Evolutionary conservation across 768 basidiomycete genomes (phyloP).

Genomic region (Austroboletus eburneus): DNA sequence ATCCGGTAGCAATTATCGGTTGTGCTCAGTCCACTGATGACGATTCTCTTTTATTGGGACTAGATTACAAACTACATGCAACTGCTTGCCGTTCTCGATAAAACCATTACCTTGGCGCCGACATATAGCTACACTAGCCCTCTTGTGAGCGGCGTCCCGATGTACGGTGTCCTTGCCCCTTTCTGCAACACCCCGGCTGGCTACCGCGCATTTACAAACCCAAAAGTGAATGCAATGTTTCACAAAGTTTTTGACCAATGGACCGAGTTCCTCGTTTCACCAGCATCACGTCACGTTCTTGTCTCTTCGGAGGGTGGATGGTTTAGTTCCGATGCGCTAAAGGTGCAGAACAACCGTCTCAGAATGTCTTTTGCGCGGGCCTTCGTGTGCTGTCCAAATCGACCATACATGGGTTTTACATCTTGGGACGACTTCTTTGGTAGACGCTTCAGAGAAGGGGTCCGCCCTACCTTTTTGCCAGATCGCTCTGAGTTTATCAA

Average conservation of each 20-base stretch:
- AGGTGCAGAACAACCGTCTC: constrained; percentile 2
- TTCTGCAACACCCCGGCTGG: constrained; percentile 23
- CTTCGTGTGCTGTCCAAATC: constrained; percentile 39
- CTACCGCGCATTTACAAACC: constrained; percentile 23
- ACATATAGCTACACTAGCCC: constrained; percentile 16
- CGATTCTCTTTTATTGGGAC: neutral
- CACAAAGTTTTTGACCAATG: constrained; percentile 50
- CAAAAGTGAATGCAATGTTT: constrained; percentile 43
- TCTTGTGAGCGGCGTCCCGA: constrained; percentile 22
- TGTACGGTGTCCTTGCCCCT: constrained; percentile 8
- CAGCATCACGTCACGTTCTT: constrained; percentile 42
- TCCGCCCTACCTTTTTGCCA: constrained; percentile 37
- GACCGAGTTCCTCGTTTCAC: constrained; percentile 43
- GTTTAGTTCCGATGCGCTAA: constrained; percentile 40
- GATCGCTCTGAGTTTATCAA: constrained; percentile 36
- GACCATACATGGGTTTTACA: constrained; percentile 40
- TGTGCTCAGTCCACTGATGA: neutral
- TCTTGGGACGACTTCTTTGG: constrained; percentile 58
- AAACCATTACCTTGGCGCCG: constrained; percentile 12
- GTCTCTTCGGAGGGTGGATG: constrained; percentile 39
- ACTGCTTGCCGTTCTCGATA: constrained; percentile 9
- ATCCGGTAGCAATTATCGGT: neutral
- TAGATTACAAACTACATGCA: neutral
- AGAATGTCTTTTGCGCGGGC: constrained; percentile 33
- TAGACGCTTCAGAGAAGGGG: constrained; percentile 20